These are phyloP conservation scores for Collariella sp. DNA, from an alignment of 495 filamentous ascomycete genomes.

Conservation along the genomic window DNA sequence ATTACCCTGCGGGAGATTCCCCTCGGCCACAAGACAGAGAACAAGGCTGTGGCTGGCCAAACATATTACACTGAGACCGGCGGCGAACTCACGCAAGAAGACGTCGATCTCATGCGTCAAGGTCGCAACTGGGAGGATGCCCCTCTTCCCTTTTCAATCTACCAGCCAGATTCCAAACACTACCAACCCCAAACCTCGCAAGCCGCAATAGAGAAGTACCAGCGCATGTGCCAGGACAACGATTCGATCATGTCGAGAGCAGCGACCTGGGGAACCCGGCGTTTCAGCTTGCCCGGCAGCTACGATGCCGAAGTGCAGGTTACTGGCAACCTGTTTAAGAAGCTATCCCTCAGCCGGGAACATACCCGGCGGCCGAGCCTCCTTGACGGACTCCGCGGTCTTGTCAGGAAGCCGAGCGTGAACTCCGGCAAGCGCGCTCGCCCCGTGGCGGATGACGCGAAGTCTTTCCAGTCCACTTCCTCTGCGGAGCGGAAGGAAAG, in stretches of 20 bases:
- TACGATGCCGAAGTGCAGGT: constrained; percentile 53
- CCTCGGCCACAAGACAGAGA: constrained; percentile 26
- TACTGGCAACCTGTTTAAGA: constrained; percentile 53
- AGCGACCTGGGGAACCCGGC: constrained; percentile 66
- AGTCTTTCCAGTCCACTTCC: constrained; percentile 26
- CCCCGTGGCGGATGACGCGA: constrained; percentile 34
- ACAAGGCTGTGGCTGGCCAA: constrained; percentile 28
- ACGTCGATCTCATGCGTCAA: constrained; percentile 38
- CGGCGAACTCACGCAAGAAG: constrained; percentile 34
- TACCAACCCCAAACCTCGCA: constrained; percentile 44
- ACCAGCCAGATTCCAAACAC: constrained; percentile 17
- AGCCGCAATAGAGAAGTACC: constrained; percentile 43
- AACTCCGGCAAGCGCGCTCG: constrained; percentile 39
- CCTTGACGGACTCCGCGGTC: constrained; percentile 40
- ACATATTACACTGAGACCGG: constrained; percentile 36
- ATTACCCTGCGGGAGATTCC: constrained; percentile 32
- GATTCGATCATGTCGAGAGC: constrained; percentile 51
- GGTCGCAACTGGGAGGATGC: constrained; percentile 42
- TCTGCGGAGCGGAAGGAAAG: constrained; percentile 32
- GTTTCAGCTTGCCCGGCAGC: constrained; percentile 49
- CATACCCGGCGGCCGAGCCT: constrained; percentile 38
- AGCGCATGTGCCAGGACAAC: constrained; percentile 39
- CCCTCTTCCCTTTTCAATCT: constrained; percentile 37
- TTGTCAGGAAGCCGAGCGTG: constrained; percentile 47
- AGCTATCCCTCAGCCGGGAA: constrained; percentile 47